A percentile compares a stretch with the other conserved stretches of the same genome.
Evolutionary conservation across 2,329 filamentous ascomycete genomes (phyloP).

Genomic region (Colletotrichum godetiae): DNA sequence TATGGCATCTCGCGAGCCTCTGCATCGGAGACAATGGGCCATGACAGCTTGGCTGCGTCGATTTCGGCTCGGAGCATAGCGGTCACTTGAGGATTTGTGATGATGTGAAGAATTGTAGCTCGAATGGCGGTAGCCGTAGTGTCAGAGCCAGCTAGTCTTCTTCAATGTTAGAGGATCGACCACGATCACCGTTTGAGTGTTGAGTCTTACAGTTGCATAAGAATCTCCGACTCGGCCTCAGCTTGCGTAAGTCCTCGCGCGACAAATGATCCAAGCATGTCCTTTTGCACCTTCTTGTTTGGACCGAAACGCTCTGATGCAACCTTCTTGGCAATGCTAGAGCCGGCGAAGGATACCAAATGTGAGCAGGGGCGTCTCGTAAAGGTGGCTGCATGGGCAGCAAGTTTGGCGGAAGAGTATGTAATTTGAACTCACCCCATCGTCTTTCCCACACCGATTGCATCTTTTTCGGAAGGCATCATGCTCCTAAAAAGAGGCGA

Average conservation of each 20-base stretch:
- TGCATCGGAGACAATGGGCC: slow-evolving; percentile 43
- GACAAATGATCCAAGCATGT: slow-evolving; percentile 63
- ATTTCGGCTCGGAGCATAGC: slow-evolving; percentile 59
- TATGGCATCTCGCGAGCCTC: slow-evolving; percentile 54
- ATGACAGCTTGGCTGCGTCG: slow-evolving; percentile 38
- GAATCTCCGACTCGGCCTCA: slow-evolving; percentile 57
- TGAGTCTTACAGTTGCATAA: slow-evolving; percentile 48
- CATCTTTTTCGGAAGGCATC: slow-evolving; percentile 53
- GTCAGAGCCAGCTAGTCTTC: slow-evolving; percentile 65
- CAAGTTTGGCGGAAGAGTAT: slow-evolving; percentile 35
- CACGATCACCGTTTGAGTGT: too few species aligned
- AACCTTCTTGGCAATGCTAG: slow-evolving; percentile 55
- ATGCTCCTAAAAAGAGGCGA: slow-evolving; percentile 53
- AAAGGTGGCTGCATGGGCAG: not conserved
- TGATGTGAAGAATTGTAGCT: slow-evolving; percentile 64
- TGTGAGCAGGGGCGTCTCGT: not conserved
- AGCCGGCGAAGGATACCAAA: not conserved
- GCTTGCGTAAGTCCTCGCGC: slow-evolving; percentile 50
- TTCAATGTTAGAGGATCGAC: slow-evolving; percentile 19
- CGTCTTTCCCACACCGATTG: slow-evolving; percentile 51
- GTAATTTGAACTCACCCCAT: slow-evolving; percentile 54
- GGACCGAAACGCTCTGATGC: slow-evolving; percentile 58
- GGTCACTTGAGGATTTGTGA: slow-evolving; percentile 59
- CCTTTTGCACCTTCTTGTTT: slow-evolving; percentile 54
- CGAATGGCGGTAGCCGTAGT: slow-evolving; percentile 68